Evolutionary conservation across 495 filamentous ascomycete species (phyloP).

Genomic region (Pseudoneurospora amorphoporcata): DNA sequence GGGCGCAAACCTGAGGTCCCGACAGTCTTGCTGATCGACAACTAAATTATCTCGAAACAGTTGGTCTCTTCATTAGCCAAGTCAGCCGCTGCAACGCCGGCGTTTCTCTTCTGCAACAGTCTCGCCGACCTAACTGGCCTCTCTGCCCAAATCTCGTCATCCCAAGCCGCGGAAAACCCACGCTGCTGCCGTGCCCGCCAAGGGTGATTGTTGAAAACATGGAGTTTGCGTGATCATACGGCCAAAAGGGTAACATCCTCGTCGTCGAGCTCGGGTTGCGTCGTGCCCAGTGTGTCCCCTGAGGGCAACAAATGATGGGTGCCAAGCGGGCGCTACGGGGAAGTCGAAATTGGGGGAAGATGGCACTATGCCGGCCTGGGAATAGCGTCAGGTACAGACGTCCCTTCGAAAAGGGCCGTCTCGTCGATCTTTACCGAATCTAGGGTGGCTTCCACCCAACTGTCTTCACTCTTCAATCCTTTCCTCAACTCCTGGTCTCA

Average conservation of each 20-base stretch:
- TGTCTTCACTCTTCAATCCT: too few species aligned
- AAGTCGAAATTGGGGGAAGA: not conserved
- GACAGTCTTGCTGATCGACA: not conserved
- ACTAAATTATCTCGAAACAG: not conserved
- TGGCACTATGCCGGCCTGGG: not conserved
- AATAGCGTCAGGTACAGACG: not conserved
- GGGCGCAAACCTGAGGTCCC: not conserved
- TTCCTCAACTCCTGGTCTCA: too few species aligned
- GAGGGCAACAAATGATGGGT: not conserved
- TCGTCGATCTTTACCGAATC: slow-evolving; percentile 10
- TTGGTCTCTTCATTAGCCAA: not conserved
- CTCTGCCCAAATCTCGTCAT: not conserved
- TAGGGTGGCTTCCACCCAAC: not conserved
- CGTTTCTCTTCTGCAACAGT: not conserved
- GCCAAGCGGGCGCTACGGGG: not conserved
- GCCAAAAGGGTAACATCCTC: not conserved
- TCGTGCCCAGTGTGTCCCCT: not conserved
- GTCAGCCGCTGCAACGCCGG: not conserved
- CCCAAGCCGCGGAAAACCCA: not conserved
- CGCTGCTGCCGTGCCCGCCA: not conserved
- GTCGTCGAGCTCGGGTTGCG: not conserved
- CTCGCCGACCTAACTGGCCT: not conserved
- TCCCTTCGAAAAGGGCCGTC: not conserved
- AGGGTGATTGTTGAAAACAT: not conserved
- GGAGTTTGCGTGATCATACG: not conserved